phyloP scores from a whole-genome alignment of 257 asterid species.

The Mitragyna speciosa region DNA sequence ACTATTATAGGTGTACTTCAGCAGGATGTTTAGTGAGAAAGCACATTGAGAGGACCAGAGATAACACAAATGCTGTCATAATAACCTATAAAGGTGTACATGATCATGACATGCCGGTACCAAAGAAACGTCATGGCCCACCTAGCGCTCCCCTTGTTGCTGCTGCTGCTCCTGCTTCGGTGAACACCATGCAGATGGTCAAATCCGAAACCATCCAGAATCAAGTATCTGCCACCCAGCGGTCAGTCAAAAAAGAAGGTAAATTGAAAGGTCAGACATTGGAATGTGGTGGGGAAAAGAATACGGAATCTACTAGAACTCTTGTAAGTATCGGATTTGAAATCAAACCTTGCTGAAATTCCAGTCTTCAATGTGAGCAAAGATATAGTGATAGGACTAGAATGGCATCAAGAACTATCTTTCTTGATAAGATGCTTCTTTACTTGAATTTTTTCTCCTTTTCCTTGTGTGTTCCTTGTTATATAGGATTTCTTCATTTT shows the following conservation, averaged over 20 bases:
- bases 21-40: conserved; percentile 91
- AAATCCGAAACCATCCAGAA: conserved; percentile 33
- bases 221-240: conserved; percentile 41
- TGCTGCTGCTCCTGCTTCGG: conserved; percentile 43
- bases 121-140: conserved; percentile 60
- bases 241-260: conserved; percentile 66
- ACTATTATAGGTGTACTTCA: conserved; percentile 87
- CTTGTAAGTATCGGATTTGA: conserved; percentile 76
- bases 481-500: conserved; percentile 6
- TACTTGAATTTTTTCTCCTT: conserved; percentile 10
- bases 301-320: conserved; percentile 53
- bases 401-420: conserved; percentile 11
- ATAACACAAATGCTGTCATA: conserved; percentile 50
- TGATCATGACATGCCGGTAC: conserved; percentile 80
- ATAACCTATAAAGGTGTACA: conserved; percentile 81
- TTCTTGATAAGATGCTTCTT: conserved; percentile 23
- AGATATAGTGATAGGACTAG: conserved; percentile 8
- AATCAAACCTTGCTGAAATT: conserved; percentile 68
- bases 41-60: conserved; percentile 77
- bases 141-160: conserved; percentile 40
- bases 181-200: conserved; percentile 27
- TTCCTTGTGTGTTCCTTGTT: neutral
- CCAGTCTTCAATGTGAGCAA: neutral
- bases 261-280: conserved; percentile 50
- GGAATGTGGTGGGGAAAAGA: conserved; percentile 39